These are phyloP conservation scores for Lentinula edodes DNA, from an alignment of 768 basidiomycete species.

Conservation along the genomic window DNA sequence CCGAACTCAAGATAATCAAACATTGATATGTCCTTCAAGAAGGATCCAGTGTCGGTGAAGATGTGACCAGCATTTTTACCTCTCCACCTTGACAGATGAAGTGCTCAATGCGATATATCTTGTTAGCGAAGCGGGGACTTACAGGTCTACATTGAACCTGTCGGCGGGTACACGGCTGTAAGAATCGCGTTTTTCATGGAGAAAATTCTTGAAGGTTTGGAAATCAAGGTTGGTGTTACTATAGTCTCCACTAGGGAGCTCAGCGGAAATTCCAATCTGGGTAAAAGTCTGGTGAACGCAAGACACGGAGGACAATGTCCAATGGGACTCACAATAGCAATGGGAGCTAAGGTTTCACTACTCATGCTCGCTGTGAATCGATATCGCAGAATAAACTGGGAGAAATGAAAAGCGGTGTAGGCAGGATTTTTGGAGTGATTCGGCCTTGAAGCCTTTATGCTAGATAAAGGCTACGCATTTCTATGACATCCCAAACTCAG, in stretches of 20 bases:
- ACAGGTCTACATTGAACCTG: constrained; percentile 21
- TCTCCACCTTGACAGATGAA: constrained; percentile 5
- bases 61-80: constrained; percentile 14
- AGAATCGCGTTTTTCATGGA: constrained; percentile 17
- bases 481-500: neutral
- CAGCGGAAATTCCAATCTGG: constrained; percentile 22
- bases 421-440: neutral
- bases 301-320: neutral
- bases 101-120: neutral
- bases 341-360: neutral
- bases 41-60: constrained; percentile 18
- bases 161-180: constrained; percentile 19
- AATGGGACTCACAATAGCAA: constrained; percentile 2
- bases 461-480: neutral
- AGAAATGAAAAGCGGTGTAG: neutral
- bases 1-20: constrained; percentile 26
- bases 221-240: constrained; percentile 15
- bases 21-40: constrained; percentile 20
- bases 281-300: neutral
- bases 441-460: neutral
- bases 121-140: neutral
- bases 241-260: constrained; percentile 19
- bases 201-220: constrained; percentile 16
- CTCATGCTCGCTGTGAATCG: neutral
- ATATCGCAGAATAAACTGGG: too few species aligned